A percentile compares a stretch with the other conserved stretches of the same genome.
phyloP scores from a whole-genome alignment of 2,329 filamentous ascomycete genomes.

The Alternaria ventricosa region DNA sequence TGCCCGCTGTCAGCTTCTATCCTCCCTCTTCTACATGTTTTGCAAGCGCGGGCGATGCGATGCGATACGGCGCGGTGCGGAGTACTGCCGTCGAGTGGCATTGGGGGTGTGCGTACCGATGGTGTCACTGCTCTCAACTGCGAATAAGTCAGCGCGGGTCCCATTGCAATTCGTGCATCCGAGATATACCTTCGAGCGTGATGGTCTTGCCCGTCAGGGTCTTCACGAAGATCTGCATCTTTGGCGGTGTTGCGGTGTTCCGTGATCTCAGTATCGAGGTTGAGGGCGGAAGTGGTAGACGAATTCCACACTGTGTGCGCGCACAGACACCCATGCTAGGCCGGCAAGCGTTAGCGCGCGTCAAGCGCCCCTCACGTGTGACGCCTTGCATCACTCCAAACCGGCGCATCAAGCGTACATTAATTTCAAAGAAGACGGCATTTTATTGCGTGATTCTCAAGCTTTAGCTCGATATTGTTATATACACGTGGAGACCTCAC shows the following conservation, averaged over 20 bases:
- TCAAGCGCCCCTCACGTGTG: conserved; percentile 16
- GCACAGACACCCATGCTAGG: conserved; percentile 19
- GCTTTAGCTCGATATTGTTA: not conserved
- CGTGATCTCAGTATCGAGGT: conserved; percentile 37
- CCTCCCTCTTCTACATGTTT: not conserved
- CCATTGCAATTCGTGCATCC: not conserved
- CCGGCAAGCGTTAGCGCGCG: conserved; percentile 9
- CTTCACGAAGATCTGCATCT: conserved; percentile 83
- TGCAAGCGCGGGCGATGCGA: conserved; percentile 13
- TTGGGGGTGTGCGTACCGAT: conserved; percentile 61
- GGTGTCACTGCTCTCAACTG: conserved; percentile 86
- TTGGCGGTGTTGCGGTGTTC: conserved; percentile 38
- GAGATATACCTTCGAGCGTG: conserved; percentile 77
- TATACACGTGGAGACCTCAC: not conserved
- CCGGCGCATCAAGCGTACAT: not conserved
- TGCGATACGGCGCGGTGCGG: conserved; percentile 20
- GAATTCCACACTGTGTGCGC: conserved; percentile 29
- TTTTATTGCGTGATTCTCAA: not conserved
- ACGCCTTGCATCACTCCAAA: not conserved
- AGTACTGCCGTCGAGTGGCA: conserved; percentile 17
- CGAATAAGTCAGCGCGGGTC: conserved; percentile 49
- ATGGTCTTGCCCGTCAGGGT: conserved; percentile 99
- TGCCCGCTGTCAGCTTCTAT: conserved; percentile 28
- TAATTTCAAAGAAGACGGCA: not conserved
- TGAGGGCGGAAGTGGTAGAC: conserved; percentile 17